Base-by-base conservation (phyloP, 2,329 filamentous ascomycete species). In the Lizonia empirigonia region DNA sequence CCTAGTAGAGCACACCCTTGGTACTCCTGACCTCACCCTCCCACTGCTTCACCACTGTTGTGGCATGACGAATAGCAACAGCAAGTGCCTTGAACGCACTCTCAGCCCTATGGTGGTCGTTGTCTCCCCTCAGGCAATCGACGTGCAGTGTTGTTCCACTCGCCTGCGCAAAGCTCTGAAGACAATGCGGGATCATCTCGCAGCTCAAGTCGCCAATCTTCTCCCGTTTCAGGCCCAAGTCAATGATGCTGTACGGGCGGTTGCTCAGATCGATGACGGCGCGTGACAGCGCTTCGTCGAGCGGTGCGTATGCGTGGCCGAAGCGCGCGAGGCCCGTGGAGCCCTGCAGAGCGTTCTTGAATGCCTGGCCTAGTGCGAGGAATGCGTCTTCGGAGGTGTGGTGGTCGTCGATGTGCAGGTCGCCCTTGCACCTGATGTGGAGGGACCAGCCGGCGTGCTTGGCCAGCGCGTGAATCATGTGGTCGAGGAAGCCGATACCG, bases 401-500 rank as follows among this genome's bases (percentile, higher is more conserved):
- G 78, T 99, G 94, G 81, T 97, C 94, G 78, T 99, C 94, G 74
- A 99, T 96, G 79, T 96, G 89, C 44, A 97, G 78, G 77, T 99
- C 94, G 46, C 94, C 94, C 73, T 88, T 84, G 75, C 91, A 95
- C 59, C 85, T 81, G 50, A 99, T 79, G 24, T 85, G 85, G 64
- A 99, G 77, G 78, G 89, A 94, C 94, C 93, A 97, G 57, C 94
- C 93, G 5, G 89, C 86, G 77, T 99, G 94, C 77, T 99, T 97
- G 41, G 94, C 90, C 47, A 97, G 82, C 5, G 94, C 94, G 76
- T 99, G 94, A 41, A 97, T 83, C 93, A 99, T 97, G 80, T 99
- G 94, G 78, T 99, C 94, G 49, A 99, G 82, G 77, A 99, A 99
- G 53, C 94, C 94, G 74, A 99, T 96, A 59, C 94, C 94, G 0